Base-by-base conservation (phyloP, 2,329 filamentous ascomycete genomes). In the Exophiala calicioides region DNA sequence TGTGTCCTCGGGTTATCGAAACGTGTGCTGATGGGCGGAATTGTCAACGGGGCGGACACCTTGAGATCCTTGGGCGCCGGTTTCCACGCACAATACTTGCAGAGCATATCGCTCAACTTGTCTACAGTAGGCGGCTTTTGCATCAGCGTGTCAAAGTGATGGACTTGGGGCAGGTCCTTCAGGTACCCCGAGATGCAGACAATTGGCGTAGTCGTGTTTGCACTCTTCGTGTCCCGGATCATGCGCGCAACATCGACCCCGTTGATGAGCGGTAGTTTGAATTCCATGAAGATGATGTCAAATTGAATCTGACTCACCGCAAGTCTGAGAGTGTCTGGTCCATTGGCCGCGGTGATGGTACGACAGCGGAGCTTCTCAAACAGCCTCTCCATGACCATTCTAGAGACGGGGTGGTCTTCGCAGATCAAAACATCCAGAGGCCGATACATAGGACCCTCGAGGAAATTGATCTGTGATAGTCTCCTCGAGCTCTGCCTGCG, bases 371-470 rank as follows among this genome's bases (percentile, higher is more conserved):
- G 75, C 69, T 97, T 98, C 67, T 98, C 93, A 41, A 98, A 78
- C 5, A 98, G 73, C 60, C 95, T 93, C 64, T 98, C 93, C 91
- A 98, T 97, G n/a, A 98, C 91, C 74, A 98, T 84, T 16, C 91
- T 82, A 4, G 93, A 95, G 3, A 98, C 91, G 0, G 93, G 93
- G 65, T 98, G 93, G 61, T 98, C 93, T 69, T 98, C 93, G 64
- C 93, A 97, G 40, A 98, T 95, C 40, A 98, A 76, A 4, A 98
- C 86, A 67, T 98, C 93, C 40, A 98, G 71, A 2, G 93, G 90
- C 21, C 93, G 81, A 69, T 96, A 98, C 26, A 84, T 80, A 2
- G 93, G 93, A 0, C 86, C 86, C 42, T 91, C 90, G 30, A 86
- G 80, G 27, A 95, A 76, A 39, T 85, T 90, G 61, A 97, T 90